These are phyloP conservation scores for Barbatosphaeria neglecta DNA, from an alignment of 495 filamentous ascomycete genomes.

Conservation along the genomic window DNA sequence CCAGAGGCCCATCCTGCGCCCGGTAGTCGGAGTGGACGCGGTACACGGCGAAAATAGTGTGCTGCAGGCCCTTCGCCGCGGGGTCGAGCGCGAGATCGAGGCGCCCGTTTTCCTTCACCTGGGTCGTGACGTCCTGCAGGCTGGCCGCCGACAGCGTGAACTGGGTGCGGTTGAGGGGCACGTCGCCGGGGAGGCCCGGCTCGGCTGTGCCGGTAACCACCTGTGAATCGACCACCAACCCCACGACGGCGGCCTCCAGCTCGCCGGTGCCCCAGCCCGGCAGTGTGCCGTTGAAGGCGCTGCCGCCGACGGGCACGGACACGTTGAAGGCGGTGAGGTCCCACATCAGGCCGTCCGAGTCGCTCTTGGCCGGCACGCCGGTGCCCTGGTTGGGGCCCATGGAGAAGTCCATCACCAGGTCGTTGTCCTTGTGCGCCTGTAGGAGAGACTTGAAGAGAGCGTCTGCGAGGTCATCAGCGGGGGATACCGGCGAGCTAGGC, in stretches of 20 bases:
- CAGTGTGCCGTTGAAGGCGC: neutral
- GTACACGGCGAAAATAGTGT: constrained; percentile 1
- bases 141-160: neutral
- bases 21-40: neutral
- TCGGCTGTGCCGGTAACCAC: neutral
- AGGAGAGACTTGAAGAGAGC: neutral
- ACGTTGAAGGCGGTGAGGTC: neutral
- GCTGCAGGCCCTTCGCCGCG: neutral
- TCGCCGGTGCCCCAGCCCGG: constrained; percentile 1
- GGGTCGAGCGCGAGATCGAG: neutral
- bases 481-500: too few relatives aligned
- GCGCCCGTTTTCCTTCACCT: neutral
- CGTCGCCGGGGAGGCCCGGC: neutral
- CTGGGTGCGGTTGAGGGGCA: neutral
- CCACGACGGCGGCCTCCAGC: neutral
- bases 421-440: neutral
- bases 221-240: neutral
- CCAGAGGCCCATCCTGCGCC: neutral
- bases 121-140: neutral
- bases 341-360: neutral
- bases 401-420: constrained; percentile 2
- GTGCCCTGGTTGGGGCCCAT: constrained; percentile 2
- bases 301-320: neutral
- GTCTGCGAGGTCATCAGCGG: neutral
- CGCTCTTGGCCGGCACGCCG: neutral